phyloP scores from a whole-genome alignment of 345 rosid species.

The Hirschfeldia incana region DNA sequence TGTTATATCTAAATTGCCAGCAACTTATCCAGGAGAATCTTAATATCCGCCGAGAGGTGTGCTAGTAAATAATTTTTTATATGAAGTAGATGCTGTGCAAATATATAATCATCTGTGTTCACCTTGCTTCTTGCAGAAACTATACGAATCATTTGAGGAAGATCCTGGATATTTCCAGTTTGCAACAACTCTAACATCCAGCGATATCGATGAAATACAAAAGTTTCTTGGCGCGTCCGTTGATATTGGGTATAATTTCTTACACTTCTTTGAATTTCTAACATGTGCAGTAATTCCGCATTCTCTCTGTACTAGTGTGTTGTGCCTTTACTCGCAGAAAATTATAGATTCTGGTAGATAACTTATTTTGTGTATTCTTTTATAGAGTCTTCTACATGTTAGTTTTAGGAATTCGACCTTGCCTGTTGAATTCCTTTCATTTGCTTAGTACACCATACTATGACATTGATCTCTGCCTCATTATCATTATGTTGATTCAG shows the following conservation, averaged over 20 bases:
- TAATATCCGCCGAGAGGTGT: conserved; percentile 78
- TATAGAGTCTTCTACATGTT: no score
- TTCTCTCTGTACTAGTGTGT: no score
- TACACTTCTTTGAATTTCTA: conserved; percentile 19
- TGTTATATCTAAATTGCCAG: conserved; percentile 78
- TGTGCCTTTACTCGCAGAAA: no score
- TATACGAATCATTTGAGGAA: conserved; percentile 73
- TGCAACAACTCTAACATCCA: conserved; percentile 83
- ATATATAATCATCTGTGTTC: conserved; percentile 2
- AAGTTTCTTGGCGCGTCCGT: conserved; percentile 86
- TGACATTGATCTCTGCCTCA: no score
- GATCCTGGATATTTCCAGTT: conserved; percentile 83
- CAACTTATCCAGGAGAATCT: conserved; percentile 79
- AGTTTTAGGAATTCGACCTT: no score
- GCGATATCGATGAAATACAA: conserved; percentile 89
- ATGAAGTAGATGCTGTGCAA: neutral
- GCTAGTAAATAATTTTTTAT: conserved; percentile 4
- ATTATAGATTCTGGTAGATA: no score
- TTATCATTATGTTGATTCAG: neutral
- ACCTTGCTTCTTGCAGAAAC: conserved; percentile 51
- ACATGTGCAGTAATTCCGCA: conserved; percentile 4
- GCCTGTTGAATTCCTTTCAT: no score
- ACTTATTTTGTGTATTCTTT: no score
- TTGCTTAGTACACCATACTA: no score
- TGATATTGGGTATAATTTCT: conserved; percentile 64